Percentiles rank a stretch among this genome's conserved stretches.
Evolutionary conservation across 2,329 filamentous ascomycete genomes (phyloP).

Genomic region (Aspergillus sp.): DNA sequence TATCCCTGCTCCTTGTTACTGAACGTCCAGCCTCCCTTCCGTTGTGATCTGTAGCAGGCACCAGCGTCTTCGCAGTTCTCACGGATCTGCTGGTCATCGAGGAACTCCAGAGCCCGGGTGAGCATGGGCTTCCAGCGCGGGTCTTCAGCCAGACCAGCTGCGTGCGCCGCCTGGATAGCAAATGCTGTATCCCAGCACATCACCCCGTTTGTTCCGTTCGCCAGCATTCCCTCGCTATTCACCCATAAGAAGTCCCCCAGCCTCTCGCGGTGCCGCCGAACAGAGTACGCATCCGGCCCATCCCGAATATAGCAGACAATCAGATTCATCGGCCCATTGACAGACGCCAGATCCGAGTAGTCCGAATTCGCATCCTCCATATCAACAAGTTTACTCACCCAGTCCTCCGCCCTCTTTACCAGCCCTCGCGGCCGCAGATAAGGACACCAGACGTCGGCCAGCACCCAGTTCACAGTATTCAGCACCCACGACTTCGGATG

Average conservation of each 20-base stretch:
- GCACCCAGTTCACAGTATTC: slow-evolving; percentile 72
- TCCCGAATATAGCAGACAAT: slow-evolving; percentile 81
- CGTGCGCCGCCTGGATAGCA: slow-evolving; percentile 76
- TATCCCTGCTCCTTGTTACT: slow-evolving; percentile 92
- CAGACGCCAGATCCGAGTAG: slow-evolving; percentile 80
- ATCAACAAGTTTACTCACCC: slow-evolving; percentile 77
- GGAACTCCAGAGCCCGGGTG: slow-evolving; percentile 74
- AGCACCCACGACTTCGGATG: slow-evolving; percentile 87
- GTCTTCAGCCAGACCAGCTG: slow-evolving; percentile 75
- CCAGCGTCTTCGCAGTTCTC: slow-evolving; percentile 77
- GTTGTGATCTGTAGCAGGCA: slow-evolving; percentile 80
- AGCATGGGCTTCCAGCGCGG: slow-evolving; percentile 81
- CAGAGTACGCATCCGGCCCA: slow-evolving; percentile 69
- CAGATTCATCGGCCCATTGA: slow-evolving; percentile 87
- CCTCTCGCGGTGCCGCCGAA: slow-evolving; percentile 75
- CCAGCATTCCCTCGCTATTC: slow-evolving; percentile 86
- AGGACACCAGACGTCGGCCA: slow-evolving; percentile 78
- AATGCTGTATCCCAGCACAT: slow-evolving; percentile 97
- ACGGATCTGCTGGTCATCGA: slow-evolving; percentile 87
- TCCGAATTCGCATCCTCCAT: slow-evolving; percentile 94
- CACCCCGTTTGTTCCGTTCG: slow-evolving; percentile 94
- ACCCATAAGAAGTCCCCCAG: slow-evolving; percentile 88
- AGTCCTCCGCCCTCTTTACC: slow-evolving; percentile 71
- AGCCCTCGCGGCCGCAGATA: slow-evolving; percentile 68
- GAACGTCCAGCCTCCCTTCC: slow-evolving; percentile 95